These are phyloP conservation scores for Zopfochytrium polystomum DNA, from an alignment of 371 early-diverging fungal species.

Conservation along the genomic window DNA sequence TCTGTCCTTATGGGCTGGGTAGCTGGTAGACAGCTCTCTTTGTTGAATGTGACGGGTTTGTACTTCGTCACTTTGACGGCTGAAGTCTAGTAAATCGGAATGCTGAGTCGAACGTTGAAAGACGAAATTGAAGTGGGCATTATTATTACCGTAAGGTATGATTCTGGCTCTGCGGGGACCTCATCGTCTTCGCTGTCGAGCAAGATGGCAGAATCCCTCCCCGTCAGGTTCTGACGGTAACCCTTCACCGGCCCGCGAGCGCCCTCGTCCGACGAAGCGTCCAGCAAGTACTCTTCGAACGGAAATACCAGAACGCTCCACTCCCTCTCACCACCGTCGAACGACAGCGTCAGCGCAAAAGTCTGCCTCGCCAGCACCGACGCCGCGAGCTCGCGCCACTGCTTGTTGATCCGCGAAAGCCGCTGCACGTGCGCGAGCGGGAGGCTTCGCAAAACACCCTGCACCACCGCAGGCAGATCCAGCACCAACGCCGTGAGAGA, in stretches of 20 bases:
- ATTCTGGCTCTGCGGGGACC: not conserved
- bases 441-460: not conserved
- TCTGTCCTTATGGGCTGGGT: not conserved
- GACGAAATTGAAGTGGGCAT: not conserved
- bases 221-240: not conserved
- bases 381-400: slow-evolving; percentile 9
- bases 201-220: not conserved
- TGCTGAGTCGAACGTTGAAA: not conserved
- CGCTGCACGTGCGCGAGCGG: slow-evolving; percentile 5
- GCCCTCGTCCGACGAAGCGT: not conserved
- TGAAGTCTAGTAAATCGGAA: not conserved
- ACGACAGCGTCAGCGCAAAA: slow-evolving; percentile 4
- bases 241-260: not conserved
- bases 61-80: slow-evolving; percentile 4
- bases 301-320: slow-evolving; percentile 9
- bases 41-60: slow-evolving; percentile 17
- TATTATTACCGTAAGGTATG: not conserved
- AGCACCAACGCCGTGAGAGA: slow-evolving; percentile 12
- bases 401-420: slow-evolving; percentile 7
- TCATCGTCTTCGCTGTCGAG: not conserved
- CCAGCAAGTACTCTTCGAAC: slow-evolving; percentile 6
- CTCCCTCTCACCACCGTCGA: slow-evolving; percentile 8
- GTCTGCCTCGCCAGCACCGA: slow-evolving; percentile 3
- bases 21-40: slow-evolving; percentile 1
- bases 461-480: slow-evolving; percentile 5